phyloP scores from a whole-genome alignment of 371 early-diverging fungal genomes.

The Circinella umbellata region DNA sequence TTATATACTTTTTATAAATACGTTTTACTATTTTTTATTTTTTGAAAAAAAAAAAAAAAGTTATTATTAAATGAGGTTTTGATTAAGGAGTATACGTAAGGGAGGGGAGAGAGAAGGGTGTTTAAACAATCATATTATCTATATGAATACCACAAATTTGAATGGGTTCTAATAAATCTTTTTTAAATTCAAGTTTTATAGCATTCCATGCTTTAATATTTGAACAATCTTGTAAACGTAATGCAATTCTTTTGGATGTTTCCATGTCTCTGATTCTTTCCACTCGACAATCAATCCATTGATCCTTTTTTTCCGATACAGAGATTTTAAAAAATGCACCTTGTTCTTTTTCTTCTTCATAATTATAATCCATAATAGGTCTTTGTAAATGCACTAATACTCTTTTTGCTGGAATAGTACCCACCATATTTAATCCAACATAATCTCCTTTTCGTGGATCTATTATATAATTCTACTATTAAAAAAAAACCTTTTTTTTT shows the following conservation, averaged over 20 bases:
- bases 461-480: neutral
- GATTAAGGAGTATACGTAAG: too few species aligned
- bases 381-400: constrained; percentile 28
- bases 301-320: constrained; percentile 13
- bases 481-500: too few species aligned
- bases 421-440: constrained; percentile 56
- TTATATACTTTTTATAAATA: too few species aligned
- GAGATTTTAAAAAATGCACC: constrained; percentile 30
- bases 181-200: constrained; percentile 27
- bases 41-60: too few species aligned
- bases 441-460: constrained; percentile 42
- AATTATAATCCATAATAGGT: neutral
- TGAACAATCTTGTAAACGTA: constrained; percentile 31
- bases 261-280: neutral
- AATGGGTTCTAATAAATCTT: constrained; percentile 29
- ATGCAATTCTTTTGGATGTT: constrained; percentile 12
- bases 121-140: constrained; percentile 39
- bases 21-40: too few species aligned
- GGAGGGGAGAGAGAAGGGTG: too few species aligned
- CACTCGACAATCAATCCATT: constrained; percentile 26
- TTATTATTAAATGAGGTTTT: too few species aligned
- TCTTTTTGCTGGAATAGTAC: constrained; percentile 40
- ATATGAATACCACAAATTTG: constrained; percentile 45
- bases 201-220: constrained; percentile 24
- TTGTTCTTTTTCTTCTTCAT: neutral